phyloP scores from a whole-genome alignment of 73 alveolate genomes.

The Symbiodinium natans region DNA sequence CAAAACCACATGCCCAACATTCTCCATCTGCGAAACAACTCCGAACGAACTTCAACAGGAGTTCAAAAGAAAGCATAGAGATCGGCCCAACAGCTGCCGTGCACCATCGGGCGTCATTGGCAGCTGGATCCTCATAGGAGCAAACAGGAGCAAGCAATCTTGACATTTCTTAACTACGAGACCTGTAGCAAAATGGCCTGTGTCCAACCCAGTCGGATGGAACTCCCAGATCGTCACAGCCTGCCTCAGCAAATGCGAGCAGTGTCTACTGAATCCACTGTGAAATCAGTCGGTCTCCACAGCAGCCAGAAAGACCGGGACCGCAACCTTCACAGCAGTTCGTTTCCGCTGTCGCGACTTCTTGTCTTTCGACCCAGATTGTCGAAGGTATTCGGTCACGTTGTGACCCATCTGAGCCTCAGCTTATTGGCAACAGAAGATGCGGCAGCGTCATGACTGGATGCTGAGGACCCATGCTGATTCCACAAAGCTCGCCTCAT shows the following conservation, averaged over 20 bases:
- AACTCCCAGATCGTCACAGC: constrained; percentile 84
- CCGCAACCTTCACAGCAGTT: constrained; percentile 26
- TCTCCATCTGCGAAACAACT: not conserved
- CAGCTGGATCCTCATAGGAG: constrained; percentile 35
- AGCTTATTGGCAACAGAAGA: not conserved
- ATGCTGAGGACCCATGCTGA: not conserved
- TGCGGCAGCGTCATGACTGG: not conserved
- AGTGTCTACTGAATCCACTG: too few species aligned
- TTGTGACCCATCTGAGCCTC: constrained; percentile 90
- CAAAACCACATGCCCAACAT: not conserved
- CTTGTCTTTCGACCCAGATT: constrained; percentile 40
- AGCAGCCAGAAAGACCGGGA: not conserved
- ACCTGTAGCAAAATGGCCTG: not conserved
- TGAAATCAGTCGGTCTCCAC: too few species aligned
- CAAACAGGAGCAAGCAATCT: too few species aligned
- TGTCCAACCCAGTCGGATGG: constrained; percentile 73
- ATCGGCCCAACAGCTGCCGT: constrained; percentile 27
- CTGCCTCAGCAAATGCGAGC: too few species aligned
- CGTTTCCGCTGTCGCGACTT: constrained; percentile 34
- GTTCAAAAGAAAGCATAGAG: not conserved
- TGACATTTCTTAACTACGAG: not conserved
- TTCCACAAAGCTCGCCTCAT: constrained; percentile 88
- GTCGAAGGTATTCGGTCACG: constrained; percentile 84
- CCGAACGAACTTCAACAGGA: not conserved
- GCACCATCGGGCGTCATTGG: constrained; percentile 83